Conservation (phyloP, 495 filamentous ascomycete species). For the Pseudotulostoma volvatum region DNA sequence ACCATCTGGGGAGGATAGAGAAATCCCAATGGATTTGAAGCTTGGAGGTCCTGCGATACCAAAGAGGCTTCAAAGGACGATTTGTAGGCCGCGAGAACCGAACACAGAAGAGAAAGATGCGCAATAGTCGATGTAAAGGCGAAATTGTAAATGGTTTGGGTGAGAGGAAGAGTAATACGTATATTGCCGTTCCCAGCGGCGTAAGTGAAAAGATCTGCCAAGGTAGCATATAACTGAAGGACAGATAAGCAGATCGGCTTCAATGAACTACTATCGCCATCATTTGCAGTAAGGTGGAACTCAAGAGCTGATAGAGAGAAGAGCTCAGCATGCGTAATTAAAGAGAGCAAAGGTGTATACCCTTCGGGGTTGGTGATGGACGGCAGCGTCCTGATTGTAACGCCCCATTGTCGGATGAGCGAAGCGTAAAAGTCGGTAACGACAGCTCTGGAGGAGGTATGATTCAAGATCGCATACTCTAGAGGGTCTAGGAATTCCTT, state of each 20-base stretch:
- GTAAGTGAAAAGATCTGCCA: constrained; percentile 38
- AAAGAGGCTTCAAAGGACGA: constrained; percentile 54
- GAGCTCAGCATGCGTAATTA: constrained; percentile 43
- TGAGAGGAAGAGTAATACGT: constrained; percentile 49
- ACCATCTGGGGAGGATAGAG: constrained; percentile 25
- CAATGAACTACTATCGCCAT: constrained; percentile 3
- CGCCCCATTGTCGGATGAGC: constrained; percentile 55
- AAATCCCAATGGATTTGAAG: constrained; percentile 3
- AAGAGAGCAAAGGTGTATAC: constrained; percentile 23
- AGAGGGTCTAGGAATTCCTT: constrained; percentile 34
- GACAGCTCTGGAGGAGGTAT: constrained; percentile 31
- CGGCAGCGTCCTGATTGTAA: constrained; percentile 19
- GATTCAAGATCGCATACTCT: constrained; percentile 41
- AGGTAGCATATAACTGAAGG: constrained; percentile 51
- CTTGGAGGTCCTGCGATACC: constrained; percentile 19
- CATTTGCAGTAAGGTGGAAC: constrained; percentile 17
- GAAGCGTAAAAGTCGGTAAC: constrained; percentile 54
- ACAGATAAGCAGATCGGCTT: constrained; percentile 26
- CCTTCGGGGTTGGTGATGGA: constrained; percentile 11
- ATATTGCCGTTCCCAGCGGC: constrained; percentile 31
- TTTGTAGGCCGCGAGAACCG: constrained; percentile 52
- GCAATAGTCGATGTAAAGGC: constrained; percentile 45
- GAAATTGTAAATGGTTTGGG: constrained; percentile 52
- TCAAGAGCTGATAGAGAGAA: constrained; percentile 47
- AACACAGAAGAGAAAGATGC: constrained; percentile 54